Percentiles rank a stretch among this genome's conserved stretches.
phyloP scores from a whole-genome alignment of 331 rosid genomes.

The Rhamnella rubrinervis region DNA sequence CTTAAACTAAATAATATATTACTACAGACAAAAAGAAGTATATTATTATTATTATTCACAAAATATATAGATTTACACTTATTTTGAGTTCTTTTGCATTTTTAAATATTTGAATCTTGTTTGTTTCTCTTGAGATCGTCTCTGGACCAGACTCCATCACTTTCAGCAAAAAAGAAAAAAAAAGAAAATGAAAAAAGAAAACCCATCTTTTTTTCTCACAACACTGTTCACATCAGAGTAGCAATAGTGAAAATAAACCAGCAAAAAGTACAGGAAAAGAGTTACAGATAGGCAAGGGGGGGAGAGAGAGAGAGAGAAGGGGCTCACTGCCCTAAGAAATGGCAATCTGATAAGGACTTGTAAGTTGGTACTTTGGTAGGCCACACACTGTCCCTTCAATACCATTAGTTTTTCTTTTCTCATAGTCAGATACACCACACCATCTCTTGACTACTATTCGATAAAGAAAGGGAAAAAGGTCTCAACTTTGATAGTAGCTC shows the following conservation, averaged over 20 bases:
- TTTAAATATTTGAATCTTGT: neutral
- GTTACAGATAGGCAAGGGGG: neutral
- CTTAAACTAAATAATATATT: neutral
- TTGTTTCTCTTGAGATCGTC: conserved; percentile 12
- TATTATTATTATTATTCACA: neutral
- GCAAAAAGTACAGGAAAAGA: neutral
- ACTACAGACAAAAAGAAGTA: neutral
- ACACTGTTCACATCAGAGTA: conserved; percentile 4
- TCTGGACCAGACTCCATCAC: neutral
- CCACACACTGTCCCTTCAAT: conserved; percentile 40
- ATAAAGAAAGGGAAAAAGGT: conserved; percentile 24
- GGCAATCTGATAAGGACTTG: conserved; percentile 34
- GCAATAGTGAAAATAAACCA: neutral
- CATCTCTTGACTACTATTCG: conserved; percentile 8
- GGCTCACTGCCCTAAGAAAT: conserved; percentile 21
- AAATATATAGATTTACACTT: neutral
- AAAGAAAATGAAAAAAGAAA: neutral
- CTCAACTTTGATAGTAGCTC: conserved; percentile 18
- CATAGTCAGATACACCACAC: conserved; percentile 32
- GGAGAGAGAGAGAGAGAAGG: neutral
- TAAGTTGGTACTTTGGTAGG: conserved; percentile 53
- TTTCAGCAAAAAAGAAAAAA: conserved; percentile 12
- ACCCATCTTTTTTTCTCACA: conserved; percentile 1
- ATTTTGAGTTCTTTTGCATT: neutral
- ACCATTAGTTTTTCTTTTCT: conserved; percentile 34